Conservation (phyloP, 2,329 filamentous ascomycete genomes). For the Alternaria metachromatica region DNA sequence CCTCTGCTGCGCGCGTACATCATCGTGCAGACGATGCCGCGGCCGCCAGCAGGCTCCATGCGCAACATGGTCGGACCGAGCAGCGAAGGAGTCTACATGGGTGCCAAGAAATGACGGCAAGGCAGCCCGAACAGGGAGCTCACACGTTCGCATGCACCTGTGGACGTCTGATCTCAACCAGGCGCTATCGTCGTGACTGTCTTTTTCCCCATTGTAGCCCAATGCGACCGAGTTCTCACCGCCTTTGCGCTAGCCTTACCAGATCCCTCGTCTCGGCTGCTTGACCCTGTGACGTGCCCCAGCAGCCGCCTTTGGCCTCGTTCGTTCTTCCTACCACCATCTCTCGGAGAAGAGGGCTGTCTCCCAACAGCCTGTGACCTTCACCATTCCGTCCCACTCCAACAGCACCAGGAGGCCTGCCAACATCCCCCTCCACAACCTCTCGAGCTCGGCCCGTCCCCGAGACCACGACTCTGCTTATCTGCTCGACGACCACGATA, state of each 20-base stretch:
- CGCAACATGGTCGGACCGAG: conserved; percentile 14
- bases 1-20: conserved; percentile 7
- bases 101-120: conserved; percentile 8
- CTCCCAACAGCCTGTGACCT: conserved; percentile 66
- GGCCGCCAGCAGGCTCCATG: background rate
- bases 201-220: conserved; percentile 30
- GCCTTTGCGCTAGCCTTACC: conserved; percentile 30
- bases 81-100: background rate
- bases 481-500: conserved; percentile 56
- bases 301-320: conserved; percentile 29
- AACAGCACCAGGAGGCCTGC: conserved; percentile 71
- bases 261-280: conserved; percentile 25
- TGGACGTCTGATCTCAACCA: conserved; percentile 31
- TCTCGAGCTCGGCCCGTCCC: conserved; percentile 58
- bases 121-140: conserved; percentile 19
- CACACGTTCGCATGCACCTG: conserved; percentile 24
- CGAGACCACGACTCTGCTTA: conserved; percentile 49
- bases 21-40: conserved; percentile 14
- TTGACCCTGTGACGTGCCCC: conserved; percentile 44
- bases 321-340: conserved; percentile 29
- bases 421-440: conserved; percentile 85
- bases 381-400: conserved; percentile 84
- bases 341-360: conserved; percentile 43
- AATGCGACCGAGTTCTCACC: conserved; percentile 46
- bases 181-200: conserved; percentile 28